Evolutionary conservation across 2,329 filamentous ascomycete genomes (phyloP).

Genomic region (Aspergillus quadrilineatus): DNA sequence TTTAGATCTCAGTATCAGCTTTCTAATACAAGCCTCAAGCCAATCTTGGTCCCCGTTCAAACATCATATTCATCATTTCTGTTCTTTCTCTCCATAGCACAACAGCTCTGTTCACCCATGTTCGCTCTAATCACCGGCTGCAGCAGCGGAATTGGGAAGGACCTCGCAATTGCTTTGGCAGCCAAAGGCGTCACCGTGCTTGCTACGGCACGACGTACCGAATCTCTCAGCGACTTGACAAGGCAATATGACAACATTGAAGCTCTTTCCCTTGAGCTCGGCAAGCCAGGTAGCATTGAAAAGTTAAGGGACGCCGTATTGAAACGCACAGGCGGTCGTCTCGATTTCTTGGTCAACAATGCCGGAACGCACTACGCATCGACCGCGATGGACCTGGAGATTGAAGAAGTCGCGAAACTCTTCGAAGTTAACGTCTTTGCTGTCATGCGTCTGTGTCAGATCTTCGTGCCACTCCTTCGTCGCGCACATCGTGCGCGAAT

Average conservation of each 20-base stretch:
- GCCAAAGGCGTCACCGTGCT: constrained; percentile 3
- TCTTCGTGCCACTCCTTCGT: constrained; percentile 19
- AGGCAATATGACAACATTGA: background rate
- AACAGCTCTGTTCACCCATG: background rate
- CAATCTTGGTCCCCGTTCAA: no score
- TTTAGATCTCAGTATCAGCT: no score
- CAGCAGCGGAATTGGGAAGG: constrained; percentile 4
- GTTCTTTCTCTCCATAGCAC: background rate
- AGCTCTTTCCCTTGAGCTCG: background rate
- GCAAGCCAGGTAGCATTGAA: background rate
- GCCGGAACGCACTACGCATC: constrained; percentile 9
- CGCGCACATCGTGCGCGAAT: constrained; percentile 13
- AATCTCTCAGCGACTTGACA: background rate
- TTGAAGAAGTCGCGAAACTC: background rate
- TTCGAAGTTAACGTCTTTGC: constrained; percentile 10
- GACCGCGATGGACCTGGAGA: background rate
- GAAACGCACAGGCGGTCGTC: constrained; percentile 4
- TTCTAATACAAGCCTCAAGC: no score
- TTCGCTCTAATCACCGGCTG: constrained; percentile 24
- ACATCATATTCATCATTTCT: no score
- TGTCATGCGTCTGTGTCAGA: constrained; percentile 19
- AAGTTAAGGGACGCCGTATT: background rate
- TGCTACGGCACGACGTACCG: background rate
- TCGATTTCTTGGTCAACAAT: constrained; percentile 16
- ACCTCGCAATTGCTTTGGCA: constrained; percentile 2